Evolutionary conservation across 768 basidiomycete species (phyloP), one percentile per base, ranked within the genome.

Genomic region (Lentinula lateritia): DNA sequence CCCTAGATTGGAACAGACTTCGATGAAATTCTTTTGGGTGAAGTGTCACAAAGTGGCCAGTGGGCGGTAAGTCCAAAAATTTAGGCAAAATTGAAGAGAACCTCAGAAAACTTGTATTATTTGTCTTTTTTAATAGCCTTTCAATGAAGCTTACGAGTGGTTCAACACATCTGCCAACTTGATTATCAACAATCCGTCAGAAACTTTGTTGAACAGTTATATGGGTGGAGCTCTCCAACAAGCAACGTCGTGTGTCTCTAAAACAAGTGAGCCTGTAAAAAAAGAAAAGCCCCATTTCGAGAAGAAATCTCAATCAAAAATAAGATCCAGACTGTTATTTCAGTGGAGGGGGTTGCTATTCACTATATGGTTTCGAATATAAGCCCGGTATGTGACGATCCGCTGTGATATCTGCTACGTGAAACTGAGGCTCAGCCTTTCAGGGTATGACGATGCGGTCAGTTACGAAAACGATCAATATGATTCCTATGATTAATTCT

Each of bases 11-110:
- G 36, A 35, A 43, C 39, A 16, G 56, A 63, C 23, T 41, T 60
- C 34, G 70, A 75, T 7, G 71, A 72, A 2, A 66, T 75, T 12
- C 71, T 75, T 13, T 67, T 52, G 0, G 83, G 75, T 16, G 77
- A 85, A 65, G 92, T 95, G 16, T 95, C 93, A 6, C 92, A 93
- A 72, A 93, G 90, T 50, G 86, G 82, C 6, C 93, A 96, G 69
- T 90, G 86, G 86, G 88, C 77, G 46, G 89, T 90, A 71, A 76
- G 85, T 78, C 39, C 28, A 28, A 28, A 28, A 28, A 28, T 28
- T 28, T 0, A 28, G 3, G 28, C 28, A 28, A 63, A 28, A 20
- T 3, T 13, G 58, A n/a, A 48, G 28, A 35, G 39, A 28, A 8
- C 4, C 13, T 7, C 10, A 50, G 9, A 45, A 32, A 28, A 15